Evolutionary conservation across 208 protist genomes (phyloP).

Genomic region (Borovskyia barvae): DNA sequence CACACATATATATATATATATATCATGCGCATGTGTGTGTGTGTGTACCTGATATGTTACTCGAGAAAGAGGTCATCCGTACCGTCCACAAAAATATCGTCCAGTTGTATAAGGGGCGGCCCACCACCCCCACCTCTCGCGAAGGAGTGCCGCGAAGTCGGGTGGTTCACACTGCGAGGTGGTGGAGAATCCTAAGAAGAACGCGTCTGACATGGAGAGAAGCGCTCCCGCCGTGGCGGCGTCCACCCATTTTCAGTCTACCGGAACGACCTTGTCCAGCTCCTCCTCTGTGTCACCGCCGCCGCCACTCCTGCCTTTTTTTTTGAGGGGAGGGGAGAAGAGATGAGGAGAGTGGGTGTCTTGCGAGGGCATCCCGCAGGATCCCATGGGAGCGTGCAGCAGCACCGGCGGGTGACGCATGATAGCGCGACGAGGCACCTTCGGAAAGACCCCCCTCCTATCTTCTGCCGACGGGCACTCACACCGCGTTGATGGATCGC

Average conservation of each 20-base stretch:
- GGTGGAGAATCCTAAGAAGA: conserved; percentile 44
- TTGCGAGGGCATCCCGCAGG: too few relatives aligned
- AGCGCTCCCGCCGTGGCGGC: neutral
- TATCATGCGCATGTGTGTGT: neutral
- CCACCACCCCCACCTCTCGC: conserved; percentile 12
- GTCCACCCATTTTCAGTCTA: conserved; percentile 12
- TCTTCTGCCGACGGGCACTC: too few relatives aligned
- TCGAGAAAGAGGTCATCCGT: conserved; percentile 21
- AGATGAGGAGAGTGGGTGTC: too few relatives aligned
- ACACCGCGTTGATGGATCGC: too few relatives aligned
- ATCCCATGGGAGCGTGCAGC: too few relatives aligned
- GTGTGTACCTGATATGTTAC: neutral
- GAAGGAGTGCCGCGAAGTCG: conserved; percentile 33
- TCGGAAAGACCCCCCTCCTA: too few relatives aligned
- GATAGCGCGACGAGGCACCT: too few relatives aligned
- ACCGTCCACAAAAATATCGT: conserved; percentile 33
- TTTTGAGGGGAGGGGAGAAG: too few relatives aligned
- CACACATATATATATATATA: too few relatives aligned
- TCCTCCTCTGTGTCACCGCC: neutral
- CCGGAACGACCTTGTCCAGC: neutral
- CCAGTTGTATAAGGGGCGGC: conserved; percentile 1
- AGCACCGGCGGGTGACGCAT: too few relatives aligned
- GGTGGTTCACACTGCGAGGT: conserved; percentile 71
- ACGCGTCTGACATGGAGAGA: conserved; percentile 17
- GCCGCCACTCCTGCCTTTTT: too few relatives aligned